Evolutionary conservation across 1,284 basidiomycete genomes (phyloP).

Genomic region (Trametes pubescens): DNA sequence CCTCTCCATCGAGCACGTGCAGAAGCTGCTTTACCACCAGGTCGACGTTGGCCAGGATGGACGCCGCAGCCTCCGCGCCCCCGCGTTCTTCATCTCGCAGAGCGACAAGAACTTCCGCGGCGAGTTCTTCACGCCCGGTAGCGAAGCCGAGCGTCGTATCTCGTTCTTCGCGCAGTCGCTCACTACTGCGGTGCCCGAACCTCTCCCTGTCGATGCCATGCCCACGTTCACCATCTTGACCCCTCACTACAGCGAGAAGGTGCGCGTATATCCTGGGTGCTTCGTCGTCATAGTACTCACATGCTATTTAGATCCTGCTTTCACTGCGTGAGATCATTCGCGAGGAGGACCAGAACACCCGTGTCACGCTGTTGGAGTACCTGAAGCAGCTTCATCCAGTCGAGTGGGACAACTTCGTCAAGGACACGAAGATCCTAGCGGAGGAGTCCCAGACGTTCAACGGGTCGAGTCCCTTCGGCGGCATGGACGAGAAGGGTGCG

Average conservation of each 20-base stretch:
- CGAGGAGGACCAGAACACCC: constrained; percentile 94
- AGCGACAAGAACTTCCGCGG: constrained; percentile 84
- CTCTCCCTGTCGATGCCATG: constrained; percentile 94
- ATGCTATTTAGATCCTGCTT: constrained; percentile 72
- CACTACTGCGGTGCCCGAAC: constrained; percentile 89
- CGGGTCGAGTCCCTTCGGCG: constrained; percentile 82
- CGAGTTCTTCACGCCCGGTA: constrained; percentile 93
- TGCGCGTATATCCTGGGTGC: constrained; percentile 38
- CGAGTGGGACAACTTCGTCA: constrained; percentile 99
- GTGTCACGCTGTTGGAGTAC: constrained; percentile 95
- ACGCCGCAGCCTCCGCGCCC: constrained; percentile 88
- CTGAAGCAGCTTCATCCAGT: constrained; percentile 98
- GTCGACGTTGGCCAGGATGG: constrained; percentile 86
- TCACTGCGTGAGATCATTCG: constrained; percentile 96
- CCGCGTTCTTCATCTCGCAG: constrained; percentile 95
- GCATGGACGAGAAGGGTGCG: constrained; percentile 77
- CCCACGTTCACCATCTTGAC: constrained; percentile 96
- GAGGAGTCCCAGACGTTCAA: constrained; percentile 93
- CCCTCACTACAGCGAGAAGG: constrained; percentile 97
- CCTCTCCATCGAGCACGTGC: constrained; percentile 95
- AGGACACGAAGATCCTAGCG: constrained; percentile 98
- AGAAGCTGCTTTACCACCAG: constrained; percentile 94
- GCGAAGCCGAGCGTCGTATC: constrained; percentile 93
- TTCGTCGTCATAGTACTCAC: constrained; percentile 1
- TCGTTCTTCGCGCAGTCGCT: constrained; percentile 97